Percentiles rank a stretch among this genome's conserved stretches.
phyloP scores from a whole-genome alignment of 331 rosid species.

The Telfairia occidentalis region DNA sequence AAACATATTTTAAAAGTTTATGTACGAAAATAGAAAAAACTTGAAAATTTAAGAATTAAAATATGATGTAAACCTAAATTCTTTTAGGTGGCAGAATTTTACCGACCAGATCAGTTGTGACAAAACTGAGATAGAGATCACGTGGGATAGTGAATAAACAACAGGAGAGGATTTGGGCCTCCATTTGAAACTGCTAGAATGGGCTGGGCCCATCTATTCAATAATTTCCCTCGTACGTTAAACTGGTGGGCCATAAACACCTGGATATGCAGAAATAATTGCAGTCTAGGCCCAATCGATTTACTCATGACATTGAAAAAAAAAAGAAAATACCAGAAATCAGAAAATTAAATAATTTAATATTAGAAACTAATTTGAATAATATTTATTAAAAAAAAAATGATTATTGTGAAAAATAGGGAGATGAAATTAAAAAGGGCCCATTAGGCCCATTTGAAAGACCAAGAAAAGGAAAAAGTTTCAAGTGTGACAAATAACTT shows the following conservation, averaged over 20 bases:
- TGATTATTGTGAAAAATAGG: not conserved
- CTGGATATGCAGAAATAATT: constrained; percentile 1
- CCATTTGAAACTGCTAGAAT: not conserved
- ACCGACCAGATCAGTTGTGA: not conserved
- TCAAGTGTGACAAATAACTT: not conserved
- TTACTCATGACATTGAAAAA: not conserved
- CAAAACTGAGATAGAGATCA: constrained; percentile 2
- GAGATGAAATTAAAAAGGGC: not conserved
- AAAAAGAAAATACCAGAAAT: not conserved
- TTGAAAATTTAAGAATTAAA: too few species aligned
- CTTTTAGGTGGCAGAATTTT: not conserved
- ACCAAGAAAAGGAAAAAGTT: not conserved
- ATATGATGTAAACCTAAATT: too few species aligned
- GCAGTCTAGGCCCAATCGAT: not conserved
- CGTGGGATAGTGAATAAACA: not conserved
- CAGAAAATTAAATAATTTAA: not conserved
- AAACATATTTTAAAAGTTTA: too few species aligned
- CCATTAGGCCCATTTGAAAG: constrained; percentile 6
- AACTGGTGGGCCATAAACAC: constrained; percentile 2
- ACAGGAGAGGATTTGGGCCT: constrained; percentile 5
- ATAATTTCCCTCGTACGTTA: not conserved
- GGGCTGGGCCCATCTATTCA: constrained; percentile 10
- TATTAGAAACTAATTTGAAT: not conserved
- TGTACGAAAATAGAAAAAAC: too few species aligned
- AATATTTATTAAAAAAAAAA: not conserved